Base-by-base conservation (phyloP, 768 basidiomycete species). In the Fibroporia radiculosa region DNA sequence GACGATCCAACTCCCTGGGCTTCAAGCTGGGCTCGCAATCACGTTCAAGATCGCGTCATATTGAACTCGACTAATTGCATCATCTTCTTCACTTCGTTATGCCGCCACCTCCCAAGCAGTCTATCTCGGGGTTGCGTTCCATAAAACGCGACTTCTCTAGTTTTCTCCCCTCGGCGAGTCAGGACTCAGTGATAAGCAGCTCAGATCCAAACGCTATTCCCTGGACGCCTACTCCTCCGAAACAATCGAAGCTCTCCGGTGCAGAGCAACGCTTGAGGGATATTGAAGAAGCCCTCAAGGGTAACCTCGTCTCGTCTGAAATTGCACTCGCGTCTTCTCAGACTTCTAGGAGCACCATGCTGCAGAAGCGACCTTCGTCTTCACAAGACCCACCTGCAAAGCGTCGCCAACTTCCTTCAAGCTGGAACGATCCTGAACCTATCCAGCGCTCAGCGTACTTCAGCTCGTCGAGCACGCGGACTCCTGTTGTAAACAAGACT, bases 71-170 rank as follows among this genome's bases (percentile, higher is more conserved):
- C n/a, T n/a, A n/a, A n/a, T n/a, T n/a, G n/a, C n/a, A n/a, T n/a
- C n/a, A n/a, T n/a, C n/a, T n/a, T n/a, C n/a, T n/a, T n/a, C n/a
- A n/a, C n/a, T n/a, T n/a, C n/a, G n/a, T n/a, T 19, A 42, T 42
- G 41, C n/a, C 29, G 16, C 16, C 29, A 7, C 13, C 11, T 20
- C 27, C 22, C 2, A 60, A 55, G 38, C 62, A 63, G 35, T 56
- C 58, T 2, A 59, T 60, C 52, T 87, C 84, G 1, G 85, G 84
- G 1, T 71, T 88, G 19, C 65, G 74, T 27, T 70, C 71, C 1
- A 49, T 86, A 35, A 70, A 70, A 50, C 74, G 86, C 47, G 78
- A 87, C 59, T 88, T 77, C 58, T 83, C 81, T 37, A 50, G 64
- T 3, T 28, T 58, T 3, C 47, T 59, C 2, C 61, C 66, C 10